Evolutionary conservation across 345 rosid genomes (phyloP), one percentile per base, ranked within the genome.

Genomic region (Xanthoceras sorbifolium): DNA sequence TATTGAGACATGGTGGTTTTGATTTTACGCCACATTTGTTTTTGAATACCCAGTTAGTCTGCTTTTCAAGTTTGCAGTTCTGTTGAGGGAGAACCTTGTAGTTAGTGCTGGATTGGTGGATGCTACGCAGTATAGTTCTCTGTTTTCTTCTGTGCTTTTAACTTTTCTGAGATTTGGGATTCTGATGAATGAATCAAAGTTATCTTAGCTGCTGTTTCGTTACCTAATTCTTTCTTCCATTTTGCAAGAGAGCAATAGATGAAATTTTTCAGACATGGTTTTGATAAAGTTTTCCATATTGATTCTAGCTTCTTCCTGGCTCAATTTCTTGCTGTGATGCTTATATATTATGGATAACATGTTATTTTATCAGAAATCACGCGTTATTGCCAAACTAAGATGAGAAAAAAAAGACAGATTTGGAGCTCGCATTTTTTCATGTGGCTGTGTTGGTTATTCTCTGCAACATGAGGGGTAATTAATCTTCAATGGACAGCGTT

Each of bases 1-100:
- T 85, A 66, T 71, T 85, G 66, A 72, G 23, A 22, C 10, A 14
- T 15, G 20, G 71, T 67, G 23, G 75, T 55, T 71, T 25, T 20
- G 11, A 25, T 22, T 59, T 61, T 57, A 44, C 4, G 18, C 50
- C 12, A 22, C 75, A 20, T 62, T 72, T 17, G 14, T 34, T 18
- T n/a, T 17, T 5, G 31, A 32, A 20, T 10, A 55, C n/a, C n/a
- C 25, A 23, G 57, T 26, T 60, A 57, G 66, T 18, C 44, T 36
- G 71, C 22, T 40, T 40, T 40, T 40, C 50, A 3, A 15, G 71
- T 40, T 65, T 36, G 22, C 4, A 28, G n/a, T 65, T 65, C 23
- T 38, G n/a, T 23, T 38, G 29, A 36, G 6, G 48, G 26, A n/a
- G 28, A 5, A 23, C 29, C 44, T n/a, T 40, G 28, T 67, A 40